Evolutionary conservation across 2,329 filamentous ascomycete species (phyloP), one percentile per base, ranked within the genome.

Genomic region (Elsinoe necatrix): DNA sequence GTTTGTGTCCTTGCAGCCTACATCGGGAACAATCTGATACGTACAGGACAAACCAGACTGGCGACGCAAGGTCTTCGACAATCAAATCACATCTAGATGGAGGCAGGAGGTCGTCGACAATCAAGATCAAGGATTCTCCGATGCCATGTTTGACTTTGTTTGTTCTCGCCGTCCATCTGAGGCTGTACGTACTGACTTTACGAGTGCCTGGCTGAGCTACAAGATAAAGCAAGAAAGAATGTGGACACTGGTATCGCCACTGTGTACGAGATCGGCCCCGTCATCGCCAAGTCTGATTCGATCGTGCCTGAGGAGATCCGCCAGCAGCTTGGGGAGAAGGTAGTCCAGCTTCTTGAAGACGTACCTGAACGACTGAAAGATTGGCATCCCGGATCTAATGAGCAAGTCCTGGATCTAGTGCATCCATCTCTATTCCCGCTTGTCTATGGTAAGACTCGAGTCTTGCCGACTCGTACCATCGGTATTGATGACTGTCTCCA

Each of bases 391-490:
- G 72, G 76, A 1, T 81, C 78, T 0, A 70, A 81, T 29, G 67
- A 71, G 0, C 76, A 75, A 58, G 81, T 87, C 1, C 75, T 83
- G 0, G 78, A 87, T 63, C 69, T 86, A 1, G 75, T 86, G 4
- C 77, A 86, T 61, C 82, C 83, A 0, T 86, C 81, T 0, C 70
- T 86, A 5, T 86, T 77, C 61, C 82, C 83, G 0, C 66, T 86
- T 0, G 65, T 80, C 1, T 82, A 80, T 61, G 80, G 78, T 0
- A 67, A 68, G 12, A 75, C 74, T 1, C 71, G 71, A 2, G 71
- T 73, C 2, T 61, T 81, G 0, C 39, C 61, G 8, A 62, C 68
- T 4, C 64, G 63, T 2, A 60, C 57, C 1, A 66, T 71, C 1
- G 58, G 64, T 0, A 59, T 73, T 3, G 47, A 62, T 1, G 64